Evolutionary conservation across 108 stramenopile species (phyloP).

Genomic region (Stephanodiscus triporus): DNA sequence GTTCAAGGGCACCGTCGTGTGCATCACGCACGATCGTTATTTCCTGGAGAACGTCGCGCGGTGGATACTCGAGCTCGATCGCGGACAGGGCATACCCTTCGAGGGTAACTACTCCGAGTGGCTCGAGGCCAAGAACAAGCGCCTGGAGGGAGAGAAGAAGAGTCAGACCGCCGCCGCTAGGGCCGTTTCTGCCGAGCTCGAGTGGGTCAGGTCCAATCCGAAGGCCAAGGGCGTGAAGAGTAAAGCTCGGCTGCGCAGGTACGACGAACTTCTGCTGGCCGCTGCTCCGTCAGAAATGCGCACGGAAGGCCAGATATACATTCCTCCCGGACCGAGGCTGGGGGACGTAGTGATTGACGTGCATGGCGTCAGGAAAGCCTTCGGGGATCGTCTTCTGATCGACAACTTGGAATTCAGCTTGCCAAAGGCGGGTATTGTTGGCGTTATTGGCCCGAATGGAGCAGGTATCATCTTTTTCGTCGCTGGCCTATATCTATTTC

Average conservation of each 20-base stretch:
- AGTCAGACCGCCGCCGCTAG: constrained; percentile 76
- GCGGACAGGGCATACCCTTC: constrained; percentile 91
- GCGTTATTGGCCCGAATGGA: neutral
- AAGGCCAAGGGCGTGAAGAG: constrained; percentile 91
- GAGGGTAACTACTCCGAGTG: constrained; percentile 96
- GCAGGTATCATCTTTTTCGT: neutral
- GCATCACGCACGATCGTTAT: constrained; percentile 94
- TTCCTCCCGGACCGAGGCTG: constrained; percentile 92
- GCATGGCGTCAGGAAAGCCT: constrained; percentile 68
- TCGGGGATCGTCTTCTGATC: constrained; percentile 84
- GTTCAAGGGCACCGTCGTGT: constrained; percentile 96
- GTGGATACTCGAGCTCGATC: constrained; percentile 97
- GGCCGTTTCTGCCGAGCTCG: constrained; percentile 83
- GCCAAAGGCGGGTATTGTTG: constrained; percentile 85
- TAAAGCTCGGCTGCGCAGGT: constrained; percentile 89
- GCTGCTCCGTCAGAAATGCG: constrained; percentile 78
- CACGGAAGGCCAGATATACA: constrained; percentile 90
- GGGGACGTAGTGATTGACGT: constrained; percentile 90
- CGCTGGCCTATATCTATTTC: neutral
- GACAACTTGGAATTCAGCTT: constrained; percentile 86
- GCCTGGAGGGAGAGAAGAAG: constrained; percentile 88
- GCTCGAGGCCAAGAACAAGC: constrained; percentile 90
- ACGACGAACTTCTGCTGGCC: constrained; percentile 87
- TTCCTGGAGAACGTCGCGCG: constrained; percentile 95
- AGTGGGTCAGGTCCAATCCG: constrained; percentile 91